Base-by-base conservation (phyloP, 257 asterid species). In the Mitragyna speciosa region DNA sequence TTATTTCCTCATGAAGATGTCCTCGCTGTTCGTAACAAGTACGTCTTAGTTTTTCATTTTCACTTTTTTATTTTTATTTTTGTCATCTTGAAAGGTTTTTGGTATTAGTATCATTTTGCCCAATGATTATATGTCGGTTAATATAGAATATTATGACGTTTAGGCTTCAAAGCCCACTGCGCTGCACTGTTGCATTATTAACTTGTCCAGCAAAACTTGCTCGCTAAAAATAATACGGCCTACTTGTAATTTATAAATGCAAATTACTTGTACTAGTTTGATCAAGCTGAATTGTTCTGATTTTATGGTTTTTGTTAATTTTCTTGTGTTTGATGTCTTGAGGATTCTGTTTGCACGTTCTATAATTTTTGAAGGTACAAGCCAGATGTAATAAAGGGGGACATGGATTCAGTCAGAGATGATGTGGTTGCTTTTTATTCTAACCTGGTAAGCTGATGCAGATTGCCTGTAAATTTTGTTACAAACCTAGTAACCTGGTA, bases 381-480 rank as follows among this genome's bases (percentile, higher is more conserved):
- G 84, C 99, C 98, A 64, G 94, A 91, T 85, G 84, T 83, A 59
- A 92, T 96, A 68, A 96, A 92, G 85, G 98, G 98, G 79, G 97
- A 94, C 81, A 82, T 94, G 97, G 99, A 96, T 87, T 96, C 99
- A 3, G 85, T 94, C 75, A 88, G 98, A 85, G 82, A 85, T 43
- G 98, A 96, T 12, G 98, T 96, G 78, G 78, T 87, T 85, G 84
- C 71, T 28, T 96, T 91, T 87, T 96, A 94, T 84, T 83, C 76
- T 81, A 72, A 84, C 65, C 66, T 82, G 89, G 97, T 90, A 84
- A 84, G 89, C 78, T 75, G 36, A 33, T 28, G 33, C 28, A 36
- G 4, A 36, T 36, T 36, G 39, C 39, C 4, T 1, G 39, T 36
- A 36, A 4, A 36, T 36, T 36, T 36, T 36, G 2, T 1, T 36